Percentiles rank a stretch among this genome's conserved stretches.
phyloP scores from a whole-genome alignment of 306 rosid genomes.

The Cucurbita maxima region DNA sequence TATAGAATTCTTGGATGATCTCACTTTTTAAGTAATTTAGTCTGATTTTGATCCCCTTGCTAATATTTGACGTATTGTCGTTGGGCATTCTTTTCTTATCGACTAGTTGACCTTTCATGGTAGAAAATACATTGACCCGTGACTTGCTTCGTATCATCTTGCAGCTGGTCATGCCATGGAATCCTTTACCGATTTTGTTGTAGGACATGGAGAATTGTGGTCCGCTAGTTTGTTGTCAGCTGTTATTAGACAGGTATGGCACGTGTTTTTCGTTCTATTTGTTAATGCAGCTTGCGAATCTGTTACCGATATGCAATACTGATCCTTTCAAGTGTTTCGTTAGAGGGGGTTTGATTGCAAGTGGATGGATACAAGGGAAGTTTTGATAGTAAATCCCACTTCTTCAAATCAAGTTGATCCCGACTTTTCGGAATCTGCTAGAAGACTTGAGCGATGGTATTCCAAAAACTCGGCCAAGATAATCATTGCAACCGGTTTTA shows the following conservation, averaged over 20 bases:
- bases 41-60: background rate
- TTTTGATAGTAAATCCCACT: constrained; percentile 77
- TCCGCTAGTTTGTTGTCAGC: constrained; percentile 78
- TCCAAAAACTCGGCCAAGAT: constrained; percentile 50
- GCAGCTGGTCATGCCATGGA: constrained; percentile 99
- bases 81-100: background rate
- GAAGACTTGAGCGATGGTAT: constrained; percentile 67
- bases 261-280: background rate
- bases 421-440: constrained; percentile 51
- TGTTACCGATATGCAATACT: constrained; percentile 1
- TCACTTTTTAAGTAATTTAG: background rate
- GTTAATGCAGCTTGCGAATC: constrained; percentile 1
- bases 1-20: background rate
- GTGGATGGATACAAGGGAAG: constrained; percentile 99
- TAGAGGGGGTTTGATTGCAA: constrained; percentile 72
- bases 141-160: constrained; percentile 20
- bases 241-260: constrained; percentile 60
- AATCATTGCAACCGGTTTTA: constrained; percentile 89
- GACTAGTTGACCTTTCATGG: constrained; percentile 3
- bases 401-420: constrained; percentile 93
- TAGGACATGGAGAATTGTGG: constrained; percentile 99
- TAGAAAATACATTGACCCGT: constrained; percentile 5
- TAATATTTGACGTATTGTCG: background rate
- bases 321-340: constrained; percentile 9
- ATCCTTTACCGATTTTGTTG: constrained; percentile 92